These are phyloP conservation scores for Pinguiococcus pyrenoidosus DNA, from an alignment of 108 stramenopile species.

Conservation along the genomic window DNA sequence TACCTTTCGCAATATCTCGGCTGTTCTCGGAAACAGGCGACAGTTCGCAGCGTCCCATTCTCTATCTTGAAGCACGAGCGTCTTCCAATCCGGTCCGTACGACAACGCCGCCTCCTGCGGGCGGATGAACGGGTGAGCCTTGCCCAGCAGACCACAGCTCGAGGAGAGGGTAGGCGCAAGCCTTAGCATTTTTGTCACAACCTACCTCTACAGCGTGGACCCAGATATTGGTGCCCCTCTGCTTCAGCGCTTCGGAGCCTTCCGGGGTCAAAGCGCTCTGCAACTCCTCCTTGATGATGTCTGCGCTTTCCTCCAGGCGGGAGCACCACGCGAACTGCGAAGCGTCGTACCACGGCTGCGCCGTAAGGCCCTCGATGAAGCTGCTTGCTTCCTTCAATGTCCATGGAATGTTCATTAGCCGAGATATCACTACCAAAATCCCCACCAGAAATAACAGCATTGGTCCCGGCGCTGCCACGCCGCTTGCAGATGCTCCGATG, in stretches of 20 bases:
- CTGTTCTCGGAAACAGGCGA: slow-evolving; percentile 61
- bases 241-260: slow-evolving; percentile 33
- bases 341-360: slow-evolving; percentile 16
- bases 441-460: too few species aligned
- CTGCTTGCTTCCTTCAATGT: too few species aligned
- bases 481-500: too few species aligned
- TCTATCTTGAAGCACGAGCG: slow-evolving; percentile 70
- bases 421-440: too few species aligned
- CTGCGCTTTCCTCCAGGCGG: slow-evolving; percentile 40
- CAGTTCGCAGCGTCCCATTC: slow-evolving; percentile 69
- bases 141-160: too few species aligned
- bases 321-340: slow-evolving; percentile 42
- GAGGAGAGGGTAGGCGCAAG: too few species aligned
- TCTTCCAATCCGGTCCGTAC: slow-evolving; percentile 64
- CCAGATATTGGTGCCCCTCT: slow-evolving; percentile 70
- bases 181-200: too few species aligned
- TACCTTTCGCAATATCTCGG: slow-evolving; percentile 44
- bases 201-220: slow-evolving; percentile 51
- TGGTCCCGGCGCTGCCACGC: too few species aligned
- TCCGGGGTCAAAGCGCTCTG: slow-evolving; percentile 23
- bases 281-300: slow-evolving; percentile 61
- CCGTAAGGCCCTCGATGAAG: slow-evolving; percentile 5
- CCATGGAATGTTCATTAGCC: too few species aligned
- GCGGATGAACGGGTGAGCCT: too few species aligned
- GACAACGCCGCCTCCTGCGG: slow-evolving; percentile 60